These are phyloP conservation scores for Ceratocystis cacaofunesta DNA, from an alignment of 2,329 filamentous ascomycete genomes.

Conservation along the genomic window DNA sequence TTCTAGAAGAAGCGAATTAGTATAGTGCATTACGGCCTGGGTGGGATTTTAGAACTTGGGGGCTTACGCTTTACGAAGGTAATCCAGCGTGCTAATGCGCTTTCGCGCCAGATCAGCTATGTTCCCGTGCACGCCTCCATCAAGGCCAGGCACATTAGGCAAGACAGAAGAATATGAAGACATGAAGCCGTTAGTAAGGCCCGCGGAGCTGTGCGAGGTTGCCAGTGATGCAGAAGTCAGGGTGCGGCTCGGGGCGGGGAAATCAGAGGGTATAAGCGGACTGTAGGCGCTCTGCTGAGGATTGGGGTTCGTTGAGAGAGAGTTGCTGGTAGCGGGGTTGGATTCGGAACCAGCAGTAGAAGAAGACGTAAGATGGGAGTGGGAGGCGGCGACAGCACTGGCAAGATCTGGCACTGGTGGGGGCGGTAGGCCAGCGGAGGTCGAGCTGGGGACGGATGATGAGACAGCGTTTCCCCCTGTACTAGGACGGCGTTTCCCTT, in stretches of 20 bases:
- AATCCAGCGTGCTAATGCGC: conserved; percentile 85
- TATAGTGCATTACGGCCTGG: neutral
- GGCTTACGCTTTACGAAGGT: conserved; percentile 76
- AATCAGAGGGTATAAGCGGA: conserved; percentile 16
- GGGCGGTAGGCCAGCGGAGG: conserved; percentile 29
- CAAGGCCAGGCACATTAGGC: conserved; percentile 26
- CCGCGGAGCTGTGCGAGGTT: conserved; percentile 4
- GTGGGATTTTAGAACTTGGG: neutral
- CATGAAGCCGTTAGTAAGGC: conserved; percentile 10
- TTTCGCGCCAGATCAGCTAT: conserved; percentile 81
- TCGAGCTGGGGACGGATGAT: conserved; percentile 17
- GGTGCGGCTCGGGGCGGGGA: conserved; percentile 15
- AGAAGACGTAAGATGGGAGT: conserved; percentile 23
- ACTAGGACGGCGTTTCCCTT: conserved; percentile 27
- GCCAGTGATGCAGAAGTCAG: conserved; percentile 3
- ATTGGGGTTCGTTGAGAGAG: neutral
- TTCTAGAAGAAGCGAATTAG: conserved; percentile 34
- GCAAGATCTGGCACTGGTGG: conserved; percentile 40
- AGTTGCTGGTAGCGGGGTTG: neutral
- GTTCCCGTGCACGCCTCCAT: conserved; percentile 39
- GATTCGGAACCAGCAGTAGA: conserved; percentile 17
- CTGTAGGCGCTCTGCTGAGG: conserved; percentile 7
- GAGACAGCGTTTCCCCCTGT: conserved; percentile 28
- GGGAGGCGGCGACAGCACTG: conserved; percentile 28
- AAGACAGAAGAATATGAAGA: conserved; percentile 6